These are phyloP conservation scores for Fusarium algeriense DNA, from an alignment of 2,329 filamentous ascomycete species.

Conservation along the genomic window DNA sequence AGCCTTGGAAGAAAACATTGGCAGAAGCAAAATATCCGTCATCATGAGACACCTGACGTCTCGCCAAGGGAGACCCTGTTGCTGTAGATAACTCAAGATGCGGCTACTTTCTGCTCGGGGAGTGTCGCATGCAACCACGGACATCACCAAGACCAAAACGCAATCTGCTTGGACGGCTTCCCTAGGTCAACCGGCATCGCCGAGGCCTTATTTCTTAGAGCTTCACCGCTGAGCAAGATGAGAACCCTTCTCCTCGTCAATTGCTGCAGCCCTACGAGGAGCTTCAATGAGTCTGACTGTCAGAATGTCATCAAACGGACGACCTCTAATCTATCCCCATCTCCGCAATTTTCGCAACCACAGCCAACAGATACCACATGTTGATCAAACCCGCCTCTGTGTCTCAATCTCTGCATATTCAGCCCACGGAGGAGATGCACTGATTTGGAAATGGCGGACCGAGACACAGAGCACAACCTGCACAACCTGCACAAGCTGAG, in stretches of 20 bases:
- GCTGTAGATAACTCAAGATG: slow-evolving; percentile 8
- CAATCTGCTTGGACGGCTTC: slow-evolving; percentile 27
- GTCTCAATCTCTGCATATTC: slow-evolving; percentile 18
- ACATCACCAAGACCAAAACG: slow-evolving; percentile 21
- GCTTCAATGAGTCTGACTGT: neutral
- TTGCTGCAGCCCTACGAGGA: slow-evolving; percentile 45
- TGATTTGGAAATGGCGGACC: slow-evolving; percentile 39
- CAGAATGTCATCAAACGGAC: slow-evolving; percentile 12
- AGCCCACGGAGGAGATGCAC: slow-evolving; percentile 36
- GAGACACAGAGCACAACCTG: slow-evolving; percentile 13
- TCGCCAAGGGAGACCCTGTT: slow-evolving; percentile 9
- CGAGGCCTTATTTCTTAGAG: slow-evolving; percentile 40
- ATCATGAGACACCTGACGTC: slow-evolving; percentile 4
- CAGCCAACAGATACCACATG: slow-evolving; percentile 10
- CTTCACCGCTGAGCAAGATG: slow-evolving; percentile 42
- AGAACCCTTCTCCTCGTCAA: slow-evolving; percentile 12
- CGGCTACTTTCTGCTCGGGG: slow-evolving; percentile 14
- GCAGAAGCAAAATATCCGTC: neutral
- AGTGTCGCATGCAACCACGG: slow-evolving; percentile 28
- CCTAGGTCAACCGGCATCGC: slow-evolving; percentile 37
- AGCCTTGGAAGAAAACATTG: neutral
- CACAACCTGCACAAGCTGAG: neutral
- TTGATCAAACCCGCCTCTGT: neutral
- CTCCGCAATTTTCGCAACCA: slow-evolving; percentile 18
- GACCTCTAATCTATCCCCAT: slow-evolving; percentile 1